Conservation (phyloP, 139 green algal species). For the Tetraselmis striata region DNA sequence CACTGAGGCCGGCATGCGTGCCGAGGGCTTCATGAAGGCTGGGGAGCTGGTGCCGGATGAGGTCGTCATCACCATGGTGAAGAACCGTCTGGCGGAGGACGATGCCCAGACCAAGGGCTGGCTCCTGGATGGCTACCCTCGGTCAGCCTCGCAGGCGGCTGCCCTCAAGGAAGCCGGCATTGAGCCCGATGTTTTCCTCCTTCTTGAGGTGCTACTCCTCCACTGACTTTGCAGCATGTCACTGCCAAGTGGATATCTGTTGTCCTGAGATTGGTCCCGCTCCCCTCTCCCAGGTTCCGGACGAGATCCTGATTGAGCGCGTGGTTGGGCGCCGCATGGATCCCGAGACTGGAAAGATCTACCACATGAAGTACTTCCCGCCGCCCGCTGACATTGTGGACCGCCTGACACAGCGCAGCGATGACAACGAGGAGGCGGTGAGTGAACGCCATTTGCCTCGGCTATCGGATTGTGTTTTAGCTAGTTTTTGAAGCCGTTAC, state of each 20-base stretch:
- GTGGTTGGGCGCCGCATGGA: slow-evolving; percentile 89
- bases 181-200: slow-evolving; percentile 87
- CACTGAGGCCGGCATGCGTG: slow-evolving; percentile 61
- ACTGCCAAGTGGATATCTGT: too few species aligned
- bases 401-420: slow-evolving; percentile 68
- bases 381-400: slow-evolving; percentile 64
- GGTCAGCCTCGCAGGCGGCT: slow-evolving; percentile 81
- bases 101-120: slow-evolving; percentile 66
- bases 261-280: too few species aligned
- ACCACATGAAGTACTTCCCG: slow-evolving; percentile 66
- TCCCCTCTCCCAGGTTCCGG: too few species aligned
- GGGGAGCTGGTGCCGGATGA: slow-evolving; percentile 93
- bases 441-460: neutral
- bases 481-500: neutral
- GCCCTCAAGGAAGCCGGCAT: slow-evolving; percentile 90
- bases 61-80: slow-evolving; percentile 76
- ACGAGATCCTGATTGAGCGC: slow-evolving; percentile 88
- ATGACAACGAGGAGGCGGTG: slow-evolving; percentile 95
- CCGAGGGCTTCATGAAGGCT: slow-evolving; percentile 90
- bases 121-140: slow-evolving; percentile 96
- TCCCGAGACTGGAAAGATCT: slow-evolving; percentile 90
- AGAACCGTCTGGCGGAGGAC: slow-evolving; percentile 48
- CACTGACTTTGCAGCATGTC: too few species aligned
- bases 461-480: too few species aligned
- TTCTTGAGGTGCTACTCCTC: slow-evolving; percentile 81